Evolutionary conservation across 352 stramenopile genomes (phyloP).

Genomic region (Hyaloperonospora arabidopsidis): DNA sequence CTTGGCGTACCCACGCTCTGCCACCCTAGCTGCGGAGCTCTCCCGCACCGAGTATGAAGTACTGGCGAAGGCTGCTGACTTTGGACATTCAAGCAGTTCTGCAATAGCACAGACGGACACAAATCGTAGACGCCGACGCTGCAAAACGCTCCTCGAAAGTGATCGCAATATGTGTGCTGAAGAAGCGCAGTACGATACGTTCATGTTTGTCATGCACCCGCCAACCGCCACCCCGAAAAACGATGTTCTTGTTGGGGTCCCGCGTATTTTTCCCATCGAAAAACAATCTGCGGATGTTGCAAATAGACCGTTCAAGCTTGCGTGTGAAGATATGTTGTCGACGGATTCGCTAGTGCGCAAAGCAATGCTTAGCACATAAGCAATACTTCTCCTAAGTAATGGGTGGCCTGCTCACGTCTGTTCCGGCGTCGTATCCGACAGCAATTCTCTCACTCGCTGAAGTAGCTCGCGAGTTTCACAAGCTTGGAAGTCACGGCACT

Average conservation of each 20-base stretch:
- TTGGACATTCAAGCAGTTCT: constrained; percentile 43
- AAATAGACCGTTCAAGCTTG: constrained; percentile 20
- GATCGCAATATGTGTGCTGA: constrained; percentile 58
- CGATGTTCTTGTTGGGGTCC: constrained; percentile 69
- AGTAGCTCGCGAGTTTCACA: constrained; percentile 39
- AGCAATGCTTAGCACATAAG: constrained; percentile 22
- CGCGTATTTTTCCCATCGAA: constrained; percentile 14
- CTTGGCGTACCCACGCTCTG: constrained; percentile 54
- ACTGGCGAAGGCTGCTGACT: constrained; percentile 68
- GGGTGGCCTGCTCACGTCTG: background rate
- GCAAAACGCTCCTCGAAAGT: constrained; percentile 76
- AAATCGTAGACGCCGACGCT: constrained; percentile 50
- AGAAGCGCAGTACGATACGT: constrained; percentile 53
- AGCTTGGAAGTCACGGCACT: constrained; percentile 38
- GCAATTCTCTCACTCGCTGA: constrained; percentile 30
- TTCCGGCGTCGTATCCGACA: constrained; percentile 8
- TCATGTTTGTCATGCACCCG: constrained; percentile 78
- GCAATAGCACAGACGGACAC: constrained; percentile 37
- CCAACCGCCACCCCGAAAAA: constrained; percentile 71
- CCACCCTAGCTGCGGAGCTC: constrained; percentile 31
- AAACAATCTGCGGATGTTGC: background rate
- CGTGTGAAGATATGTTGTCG: constrained; percentile 23
- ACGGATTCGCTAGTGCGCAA: constrained; percentile 21
- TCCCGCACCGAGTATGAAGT: constrained; percentile 68
- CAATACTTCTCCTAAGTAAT: constrained; percentile 6